Evolutionary conservation across 1,139 yeast species (phyloP).

Genomic region (Debaryomycetaceae sp.): DNA sequence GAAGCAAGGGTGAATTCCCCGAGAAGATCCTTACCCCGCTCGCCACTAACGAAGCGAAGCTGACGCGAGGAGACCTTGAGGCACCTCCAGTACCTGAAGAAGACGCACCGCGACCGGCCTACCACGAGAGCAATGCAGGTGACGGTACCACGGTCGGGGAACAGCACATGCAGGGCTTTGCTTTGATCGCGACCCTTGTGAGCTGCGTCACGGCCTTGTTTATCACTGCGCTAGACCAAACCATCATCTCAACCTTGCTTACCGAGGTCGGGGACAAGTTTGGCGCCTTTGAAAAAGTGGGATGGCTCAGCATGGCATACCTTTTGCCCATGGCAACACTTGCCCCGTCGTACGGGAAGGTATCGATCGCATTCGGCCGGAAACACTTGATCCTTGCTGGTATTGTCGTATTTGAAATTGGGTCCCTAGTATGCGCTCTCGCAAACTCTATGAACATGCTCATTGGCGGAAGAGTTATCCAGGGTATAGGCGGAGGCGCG

Average conservation of each 20-base stretch:
- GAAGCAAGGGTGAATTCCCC: too few species aligned
- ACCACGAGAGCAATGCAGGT: constrained; percentile 40
- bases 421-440: constrained; percentile 51
- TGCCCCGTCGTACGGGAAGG: constrained; percentile 50
- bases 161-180: constrained; percentile 36
- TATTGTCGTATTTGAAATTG: constrained; percentile 46
- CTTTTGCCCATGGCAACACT: constrained; percentile 49
- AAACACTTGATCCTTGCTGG: constrained; percentile 40
- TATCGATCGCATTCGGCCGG: constrained; percentile 53
- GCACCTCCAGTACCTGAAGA: constrained; percentile 34
- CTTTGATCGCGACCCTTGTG: constrained; percentile 27
- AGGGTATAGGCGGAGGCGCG: constrained; percentile 70
- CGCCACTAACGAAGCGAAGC: too few species aligned
- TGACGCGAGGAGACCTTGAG: constrained; percentile 30
- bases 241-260: constrained; percentile 51
- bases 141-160: constrained; percentile 43
- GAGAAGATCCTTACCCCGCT: too few species aligned
- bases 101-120: constrained; percentile 19
- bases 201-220: constrained; percentile 43
- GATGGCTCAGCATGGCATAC: constrained; percentile 55
- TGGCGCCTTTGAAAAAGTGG: constrained; percentile 40
- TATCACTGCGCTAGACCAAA: constrained; percentile 57
- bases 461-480: constrained; percentile 60
- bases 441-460: constrained; percentile 47
- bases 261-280: constrained; percentile 46